Percentiles rank a stretch among this genome's conserved stretches.
Evolutionary conservation across 2,329 filamentous ascomycete genomes (phyloP).

Genomic region (Parascedosporium putredinis): DNA sequence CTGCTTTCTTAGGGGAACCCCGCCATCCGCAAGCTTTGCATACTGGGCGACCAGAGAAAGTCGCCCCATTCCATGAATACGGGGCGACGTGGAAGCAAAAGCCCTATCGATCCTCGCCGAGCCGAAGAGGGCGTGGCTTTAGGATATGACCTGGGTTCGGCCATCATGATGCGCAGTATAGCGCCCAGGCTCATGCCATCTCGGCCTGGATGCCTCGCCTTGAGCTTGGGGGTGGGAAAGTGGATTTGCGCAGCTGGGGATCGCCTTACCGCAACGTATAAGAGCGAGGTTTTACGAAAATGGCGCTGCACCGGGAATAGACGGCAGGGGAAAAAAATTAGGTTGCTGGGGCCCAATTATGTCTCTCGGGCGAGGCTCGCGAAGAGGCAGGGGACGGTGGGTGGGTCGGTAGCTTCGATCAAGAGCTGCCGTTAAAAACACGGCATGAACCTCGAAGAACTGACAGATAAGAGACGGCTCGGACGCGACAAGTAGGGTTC

Average conservation of each 20-base stretch:
- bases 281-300: not conserved
- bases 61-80: not conserved
- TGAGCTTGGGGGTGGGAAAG: not conserved
- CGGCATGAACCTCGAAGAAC: no score
- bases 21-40: not conserved
- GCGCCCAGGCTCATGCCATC: not conserved
- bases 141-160: not conserved
- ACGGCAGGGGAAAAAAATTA: not conserved
- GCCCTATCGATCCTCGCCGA: not conserved
- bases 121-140: not conserved
- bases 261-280: conserved; percentile 5
- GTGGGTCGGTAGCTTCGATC: no score
- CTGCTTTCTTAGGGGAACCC: not conserved
- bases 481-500: not conserved
- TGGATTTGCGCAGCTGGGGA: conserved; percentile 1
- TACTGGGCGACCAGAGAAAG: not conserved
- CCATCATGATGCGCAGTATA: not conserved
- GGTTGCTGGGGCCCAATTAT: not conserved
- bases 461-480: not conserved
- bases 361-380: not conserved
- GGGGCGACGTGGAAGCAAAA: not conserved
- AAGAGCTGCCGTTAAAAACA: no score
- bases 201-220: not conserved
- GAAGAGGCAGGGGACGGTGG: not conserved
- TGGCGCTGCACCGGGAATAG: not conserved